A percentile compares a stretch with the other conserved stretches of the same genome.
Conservation (phyloP, 192 early-diverging fungal genomes). For the Oehlia diaphana region DNA sequence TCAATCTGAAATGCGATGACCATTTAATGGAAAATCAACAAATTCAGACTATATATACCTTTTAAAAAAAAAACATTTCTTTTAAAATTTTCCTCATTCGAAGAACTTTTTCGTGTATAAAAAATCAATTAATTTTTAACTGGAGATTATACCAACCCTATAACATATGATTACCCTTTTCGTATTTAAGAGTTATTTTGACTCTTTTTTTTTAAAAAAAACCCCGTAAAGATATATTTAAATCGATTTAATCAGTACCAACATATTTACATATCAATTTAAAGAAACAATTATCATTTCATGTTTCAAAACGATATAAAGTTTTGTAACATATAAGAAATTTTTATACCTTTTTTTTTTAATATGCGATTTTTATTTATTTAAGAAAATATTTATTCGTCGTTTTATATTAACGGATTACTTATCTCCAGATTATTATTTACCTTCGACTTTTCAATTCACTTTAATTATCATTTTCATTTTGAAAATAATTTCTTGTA, state of each 20-base stretch:
- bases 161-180: not conserved
- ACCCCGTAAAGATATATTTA: not conserved
- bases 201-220: not conserved
- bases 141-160: not conserved
- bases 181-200: not conserved
- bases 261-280: not conserved
- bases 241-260: too few species aligned
- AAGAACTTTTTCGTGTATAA: not conserved
- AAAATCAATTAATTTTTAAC: not conserved
- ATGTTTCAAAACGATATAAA: not conserved
- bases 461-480: not conserved
- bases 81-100: not conserved
- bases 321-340: not conserved
- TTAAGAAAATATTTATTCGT: not conserved
- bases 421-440: not conserved
- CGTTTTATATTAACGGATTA: not conserved
- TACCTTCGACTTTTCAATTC: not conserved
- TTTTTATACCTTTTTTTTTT: not conserved
- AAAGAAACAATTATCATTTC: not conserved
- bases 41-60: not conserved
- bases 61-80: not conserved
- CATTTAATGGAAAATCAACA: not conserved
- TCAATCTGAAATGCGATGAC: not conserved
- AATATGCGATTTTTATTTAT: not conserved
- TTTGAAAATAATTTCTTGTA: not conserved